Evolutionary conservation across 2,329 filamentous ascomycete species (phyloP).

Genomic region (Pestalotiopsis sp.): DNA sequence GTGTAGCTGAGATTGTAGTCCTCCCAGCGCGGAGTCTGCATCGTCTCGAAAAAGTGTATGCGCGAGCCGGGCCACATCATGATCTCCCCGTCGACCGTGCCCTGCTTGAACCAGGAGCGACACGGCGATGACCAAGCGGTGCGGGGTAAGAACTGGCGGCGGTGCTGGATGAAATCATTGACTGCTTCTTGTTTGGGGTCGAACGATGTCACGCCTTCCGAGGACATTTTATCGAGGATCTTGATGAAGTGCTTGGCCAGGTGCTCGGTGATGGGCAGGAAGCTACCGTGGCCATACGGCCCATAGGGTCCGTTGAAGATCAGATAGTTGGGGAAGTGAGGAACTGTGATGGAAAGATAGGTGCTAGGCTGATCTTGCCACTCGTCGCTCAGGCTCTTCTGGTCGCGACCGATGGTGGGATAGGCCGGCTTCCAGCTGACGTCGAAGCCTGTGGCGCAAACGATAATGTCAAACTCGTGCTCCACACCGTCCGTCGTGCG

Average conservation of each 20-base stretch:
- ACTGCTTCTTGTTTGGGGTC: slow-evolving; percentile 27
- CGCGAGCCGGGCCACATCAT: slow-evolving; percentile 31
- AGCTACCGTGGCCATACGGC: slow-evolving; percentile 29
- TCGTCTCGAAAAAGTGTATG: slow-evolving; percentile 29
- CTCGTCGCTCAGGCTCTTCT: slow-evolving; percentile 21
- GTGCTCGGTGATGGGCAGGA: slow-evolving; percentile 29
- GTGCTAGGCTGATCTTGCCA: slow-evolving; percentile 20
- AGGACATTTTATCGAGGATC: slow-evolving; percentile 30
- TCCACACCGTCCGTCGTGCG: background rate
- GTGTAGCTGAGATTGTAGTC: slow-evolving; percentile 27
- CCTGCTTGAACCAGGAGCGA: slow-evolving; percentile 31
- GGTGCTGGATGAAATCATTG: slow-evolving; percentile 33
- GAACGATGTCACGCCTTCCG: slow-evolving; percentile 27
- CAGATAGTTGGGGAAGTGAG: slow-evolving; percentile 20
- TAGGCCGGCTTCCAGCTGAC: slow-evolving; percentile 18
- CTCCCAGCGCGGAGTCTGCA: slow-evolving; percentile 29
- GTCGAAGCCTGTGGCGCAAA: slow-evolving; percentile 11
- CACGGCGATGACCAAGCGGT: slow-evolving; percentile 29
- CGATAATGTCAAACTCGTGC: slow-evolving; percentile 8
- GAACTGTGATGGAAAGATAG: slow-evolving; percentile 16
- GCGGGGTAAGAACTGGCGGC: slow-evolving; percentile 28
- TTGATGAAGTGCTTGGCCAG: slow-evolving; percentile 32
- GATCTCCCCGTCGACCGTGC: slow-evolving; percentile 26
- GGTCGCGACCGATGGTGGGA: slow-evolving; percentile 24
- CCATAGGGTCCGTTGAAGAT: slow-evolving; percentile 30